Conservation (phyloP, 352 stramenopile species). For the Peronospora farinosa region DNA sequence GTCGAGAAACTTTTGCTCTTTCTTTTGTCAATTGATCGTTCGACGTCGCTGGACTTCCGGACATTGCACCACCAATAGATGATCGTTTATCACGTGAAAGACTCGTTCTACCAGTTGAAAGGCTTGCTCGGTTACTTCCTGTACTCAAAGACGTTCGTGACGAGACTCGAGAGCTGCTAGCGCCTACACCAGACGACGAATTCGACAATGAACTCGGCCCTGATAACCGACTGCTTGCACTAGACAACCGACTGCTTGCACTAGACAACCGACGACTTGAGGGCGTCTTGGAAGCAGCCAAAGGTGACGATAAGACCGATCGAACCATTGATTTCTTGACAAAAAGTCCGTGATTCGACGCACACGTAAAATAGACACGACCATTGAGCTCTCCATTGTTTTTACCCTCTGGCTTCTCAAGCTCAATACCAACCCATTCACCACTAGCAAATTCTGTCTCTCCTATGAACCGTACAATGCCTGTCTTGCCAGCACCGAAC, state of each 20-base stretch:
- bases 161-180: constrained; percentile 14
- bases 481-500: constrained; percentile 63
- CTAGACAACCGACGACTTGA: constrained; percentile 31
- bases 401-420: constrained; percentile 73
- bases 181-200: neutral
- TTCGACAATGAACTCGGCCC: constrained; percentile 10
- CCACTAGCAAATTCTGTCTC: constrained; percentile 72
- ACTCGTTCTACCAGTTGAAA: constrained; percentile 10
- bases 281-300: constrained; percentile 31
- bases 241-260: constrained; percentile 23
- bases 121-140: constrained; percentile 7
- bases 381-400: constrained; percentile 84
- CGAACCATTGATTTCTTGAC: constrained; percentile 43
- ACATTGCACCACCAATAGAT: constrained; percentile 4
- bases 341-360: constrained; percentile 68
- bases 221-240: constrained; percentile 14
- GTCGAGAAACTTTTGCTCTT: constrained; percentile 40
- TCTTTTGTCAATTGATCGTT: constrained; percentile 53
- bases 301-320: constrained; percentile 24
- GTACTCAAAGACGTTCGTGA: constrained; percentile 22
- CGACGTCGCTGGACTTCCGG: neutral
- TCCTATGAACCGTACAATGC: constrained; percentile 68
- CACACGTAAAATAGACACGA: constrained; percentile 73
- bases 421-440: constrained; percentile 79
- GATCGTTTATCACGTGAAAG: constrained; percentile 31